Evolutionary conservation across 768 basidiomycete species (phyloP).

Genomic region (Exsudoporus frostii): DNA sequence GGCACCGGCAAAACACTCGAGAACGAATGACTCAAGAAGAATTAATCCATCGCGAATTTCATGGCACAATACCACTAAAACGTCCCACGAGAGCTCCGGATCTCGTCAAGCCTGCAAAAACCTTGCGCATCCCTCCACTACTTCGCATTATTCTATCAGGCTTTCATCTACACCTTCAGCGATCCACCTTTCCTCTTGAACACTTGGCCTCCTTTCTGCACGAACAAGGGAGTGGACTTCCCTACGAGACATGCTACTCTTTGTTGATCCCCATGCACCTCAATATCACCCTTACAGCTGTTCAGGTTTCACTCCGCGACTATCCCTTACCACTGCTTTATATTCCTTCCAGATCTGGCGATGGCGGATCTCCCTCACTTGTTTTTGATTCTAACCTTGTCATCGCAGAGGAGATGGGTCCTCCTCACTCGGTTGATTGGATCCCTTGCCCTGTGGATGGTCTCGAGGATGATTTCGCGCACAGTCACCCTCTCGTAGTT

Average conservation of each 20-base stretch:
- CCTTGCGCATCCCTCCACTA: slow-evolving; percentile 54
- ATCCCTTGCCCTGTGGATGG: slow-evolving; percentile 63
- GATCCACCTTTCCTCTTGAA: slow-evolving; percentile 56
- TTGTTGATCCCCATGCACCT: slow-evolving; percentile 83
- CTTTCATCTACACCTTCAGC: slow-evolving; percentile 53
- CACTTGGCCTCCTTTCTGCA: slow-evolving; percentile 61
- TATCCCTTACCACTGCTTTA: slow-evolving; percentile 86
- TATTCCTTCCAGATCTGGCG: slow-evolving; percentile 48
- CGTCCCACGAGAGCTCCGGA: slow-evolving; percentile 38
- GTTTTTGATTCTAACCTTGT: slow-evolving; percentile 76
- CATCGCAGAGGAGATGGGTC: slow-evolving; percentile 83
- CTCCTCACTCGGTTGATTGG: slow-evolving; percentile 65
- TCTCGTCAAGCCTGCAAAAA: slow-evolving; percentile 39
- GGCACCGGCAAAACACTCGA: slow-evolving; percentile 46
- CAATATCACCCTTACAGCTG: slow-evolving; percentile 58
- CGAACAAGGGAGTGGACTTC: slow-evolving; percentile 65
- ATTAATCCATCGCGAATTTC: slow-evolving; percentile 42
- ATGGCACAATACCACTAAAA: slow-evolving; percentile 34
- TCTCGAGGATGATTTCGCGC: slow-evolving; percentile 48
- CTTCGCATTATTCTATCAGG: slow-evolving; percentile 61
- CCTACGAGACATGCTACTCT: slow-evolving; percentile 67
- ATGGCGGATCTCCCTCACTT: slow-evolving; percentile 44
- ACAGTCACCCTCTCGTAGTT: slow-evolving; percentile 53
- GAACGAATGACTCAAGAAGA: slow-evolving; percentile 50
- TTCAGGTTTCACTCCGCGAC: slow-evolving; percentile 70